Evolutionary conservation across 139 green algal species (phyloP), one percentile per base, ranked within the genome.

Genomic region (Volvox reticuliferus): DNA sequence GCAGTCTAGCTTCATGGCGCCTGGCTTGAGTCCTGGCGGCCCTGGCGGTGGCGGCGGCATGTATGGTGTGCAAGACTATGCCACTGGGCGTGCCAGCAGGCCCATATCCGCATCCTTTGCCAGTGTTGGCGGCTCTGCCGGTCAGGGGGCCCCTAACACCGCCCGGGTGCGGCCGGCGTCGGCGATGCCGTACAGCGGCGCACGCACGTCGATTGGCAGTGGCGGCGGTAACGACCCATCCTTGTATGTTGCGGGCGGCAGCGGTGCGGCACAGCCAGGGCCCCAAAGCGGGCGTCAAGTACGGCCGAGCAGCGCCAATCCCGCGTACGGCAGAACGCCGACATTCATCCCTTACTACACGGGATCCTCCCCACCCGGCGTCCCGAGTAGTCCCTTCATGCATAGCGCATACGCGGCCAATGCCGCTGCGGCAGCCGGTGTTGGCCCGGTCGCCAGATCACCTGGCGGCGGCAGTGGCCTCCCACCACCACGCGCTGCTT

Each of bases 261-360:
- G 75, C 30, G n/a, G 19, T 24, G 33, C 33, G 75, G 19, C 71
- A 30, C 20, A 37, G 19, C 19, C 26, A 32, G 71, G 71, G 21
- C 28, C 44, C 35, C 28, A 16, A 28, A 0, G 35, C 16, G 13
- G 30, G 24, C 82, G 65, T 0, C 82, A 36, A 6, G 50, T 62
- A 24, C 44, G 86, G 30, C 86, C 86, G 5, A 71, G 17, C 50
- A 90, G 86, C 86, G 86, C 86, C 14, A 90, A 83, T 55, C 50
- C 50, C 5, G 71, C 86, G n/a, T 90, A 83, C 86, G 86, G 73
- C 73, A 69, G 84, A 22, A 61, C 69, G 14, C 69, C 84, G 20
- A 9, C 26, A 22, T 87, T 78, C 61, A 84, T n/a, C 14, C 12
- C 33, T 1, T 82, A 67, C 78, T 68, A 67, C 13, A 28, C 22